Evolutionary conservation across 2,329 filamentous ascomycete genomes (phyloP).

Genomic region (Arachnopeziza araneosa): DNA sequence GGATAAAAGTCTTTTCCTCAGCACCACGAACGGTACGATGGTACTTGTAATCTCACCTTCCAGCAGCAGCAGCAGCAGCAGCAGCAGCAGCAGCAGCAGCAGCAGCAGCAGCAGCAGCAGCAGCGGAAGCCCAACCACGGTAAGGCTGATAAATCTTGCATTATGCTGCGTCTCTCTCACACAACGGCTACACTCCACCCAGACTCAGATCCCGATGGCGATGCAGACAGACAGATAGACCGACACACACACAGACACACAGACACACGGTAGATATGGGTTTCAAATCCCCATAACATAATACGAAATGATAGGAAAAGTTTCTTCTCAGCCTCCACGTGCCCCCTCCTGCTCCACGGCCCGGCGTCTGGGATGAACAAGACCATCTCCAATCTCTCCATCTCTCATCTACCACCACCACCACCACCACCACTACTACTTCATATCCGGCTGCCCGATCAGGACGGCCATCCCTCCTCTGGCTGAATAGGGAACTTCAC

Average conservation of each 20-base stretch:
- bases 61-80: neutral
- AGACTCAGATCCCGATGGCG: too few species aligned
- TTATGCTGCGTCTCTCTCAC: neutral
- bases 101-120: too few species aligned
- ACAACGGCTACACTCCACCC: too few species aligned
- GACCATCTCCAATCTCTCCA: neutral
- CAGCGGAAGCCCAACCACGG: neutral
- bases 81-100: too few species aligned
- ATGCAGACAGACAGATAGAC: neutral
- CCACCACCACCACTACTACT: too few species aligned
- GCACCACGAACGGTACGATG: neutral
- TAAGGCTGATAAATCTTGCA: constrained; percentile 9
- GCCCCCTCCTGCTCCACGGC: neutral
- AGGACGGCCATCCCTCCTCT: neutral
- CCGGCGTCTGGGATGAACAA: neutral
- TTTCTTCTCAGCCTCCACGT: constrained; percentile 11
- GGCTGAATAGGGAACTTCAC: neutral
- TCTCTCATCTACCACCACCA: too few species aligned
- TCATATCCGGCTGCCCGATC: neutral
- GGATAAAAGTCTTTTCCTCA: neutral
- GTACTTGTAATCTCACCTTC: neutral
- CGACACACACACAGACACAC: too few species aligned
- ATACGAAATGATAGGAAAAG: neutral
- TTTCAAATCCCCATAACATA: neutral
- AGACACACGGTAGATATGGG: too few species aligned